Percentiles rank a stretch among this genome's conserved stretches.
phyloP scores from a whole-genome alignment of 495 filamentous ascomycete species.

The Extremus antarcticus region DNA sequence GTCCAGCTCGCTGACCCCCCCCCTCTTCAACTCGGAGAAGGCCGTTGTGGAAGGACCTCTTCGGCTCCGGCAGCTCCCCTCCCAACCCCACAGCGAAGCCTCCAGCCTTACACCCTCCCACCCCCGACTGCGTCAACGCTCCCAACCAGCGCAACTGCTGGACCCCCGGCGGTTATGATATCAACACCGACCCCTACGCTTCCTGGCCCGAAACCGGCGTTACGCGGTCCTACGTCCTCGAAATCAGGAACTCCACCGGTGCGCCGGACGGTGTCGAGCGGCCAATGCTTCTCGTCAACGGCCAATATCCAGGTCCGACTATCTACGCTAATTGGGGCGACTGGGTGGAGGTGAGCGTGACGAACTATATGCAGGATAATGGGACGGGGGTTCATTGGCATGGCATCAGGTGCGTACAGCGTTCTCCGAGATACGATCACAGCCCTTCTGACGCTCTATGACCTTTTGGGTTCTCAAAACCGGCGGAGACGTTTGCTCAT shows the following conservation, averaged over 20 bases:
- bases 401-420: too few species aligned
- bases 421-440: too few species aligned
- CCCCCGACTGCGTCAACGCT: conserved; percentile 15
- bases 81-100: conserved; percentile 2
- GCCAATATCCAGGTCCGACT: conserved; percentile 22
- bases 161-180: conserved; percentile 21
- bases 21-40: too few species aligned
- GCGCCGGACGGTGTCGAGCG: conserved; percentile 18
- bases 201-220: conserved; percentile 20
- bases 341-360: conserved; percentile 24
- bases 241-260: conserved; percentile 22
- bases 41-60: not conserved
- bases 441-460: too few species aligned
- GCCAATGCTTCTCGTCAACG: conserved; percentile 21
- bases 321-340: conserved; percentile 30
- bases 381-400: conserved; percentile 34
- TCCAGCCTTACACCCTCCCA: not conserved
- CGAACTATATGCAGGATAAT: conserved; percentile 26
- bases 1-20: too few species aligned
- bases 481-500: too few species aligned
- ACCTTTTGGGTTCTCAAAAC: too few species aligned
- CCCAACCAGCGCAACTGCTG: conserved; percentile 21
- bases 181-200: conserved; percentile 24
- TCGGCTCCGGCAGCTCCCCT: not conserved
- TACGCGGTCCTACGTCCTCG: conserved; percentile 17